Evolutionary conservation across 1,284 basidiomycete genomes (phyloP), one percentile per base, ranked within the genome.

Genomic region (Cutaneotrichosporon curvatum): DNA sequence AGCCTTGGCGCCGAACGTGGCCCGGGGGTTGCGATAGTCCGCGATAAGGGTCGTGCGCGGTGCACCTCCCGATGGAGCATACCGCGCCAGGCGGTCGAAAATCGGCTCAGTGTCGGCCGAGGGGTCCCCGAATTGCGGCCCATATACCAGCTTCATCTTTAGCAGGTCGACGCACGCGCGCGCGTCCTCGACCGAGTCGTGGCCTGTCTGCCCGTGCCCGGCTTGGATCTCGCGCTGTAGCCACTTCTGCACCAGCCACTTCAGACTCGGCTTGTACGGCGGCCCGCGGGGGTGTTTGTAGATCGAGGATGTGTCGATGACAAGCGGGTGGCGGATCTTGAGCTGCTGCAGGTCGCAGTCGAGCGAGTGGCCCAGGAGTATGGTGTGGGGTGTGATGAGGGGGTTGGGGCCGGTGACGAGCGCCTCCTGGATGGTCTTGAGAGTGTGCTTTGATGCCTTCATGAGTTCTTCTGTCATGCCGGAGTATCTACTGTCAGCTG

Each of bases 191-290:
- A 87, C 84, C 2, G 88, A 87, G 60, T 94, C 85, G 66, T 95
- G 90, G 0, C 91, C 91, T n/a, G n/a, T n/a, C n/a, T n/a, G n/a
- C 12, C 25, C 25, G 12, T 28, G 8, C 1, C 82, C 81, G 28
- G 81, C 81, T 57, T 96, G 91, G 40, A 96, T 95, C 55, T 87
- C 85, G 40, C 82, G 78, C 6, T 79, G 79, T 45, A 87, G 82
- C 87, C 88, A 94, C 64, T 87, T 89, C 62, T 85, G 84, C 36
- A 86, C 85, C 37, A 96, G 78, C 87, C 87, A 95, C 34, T 89
- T 90, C 4, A 95, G 77, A 0, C 85, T 87, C 0, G 90, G 87
- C 72, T 95, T 95, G 57, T 88, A 80, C 1, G 90, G 87, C 23
- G 86, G 79, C 1, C 89, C 88, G 10, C 87, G 81, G 0, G 90